These are phyloP conservation scores for Nitzschia sp. DNA, from an alignment of 108 stramenopile species.

Conservation along the genomic window DNA sequence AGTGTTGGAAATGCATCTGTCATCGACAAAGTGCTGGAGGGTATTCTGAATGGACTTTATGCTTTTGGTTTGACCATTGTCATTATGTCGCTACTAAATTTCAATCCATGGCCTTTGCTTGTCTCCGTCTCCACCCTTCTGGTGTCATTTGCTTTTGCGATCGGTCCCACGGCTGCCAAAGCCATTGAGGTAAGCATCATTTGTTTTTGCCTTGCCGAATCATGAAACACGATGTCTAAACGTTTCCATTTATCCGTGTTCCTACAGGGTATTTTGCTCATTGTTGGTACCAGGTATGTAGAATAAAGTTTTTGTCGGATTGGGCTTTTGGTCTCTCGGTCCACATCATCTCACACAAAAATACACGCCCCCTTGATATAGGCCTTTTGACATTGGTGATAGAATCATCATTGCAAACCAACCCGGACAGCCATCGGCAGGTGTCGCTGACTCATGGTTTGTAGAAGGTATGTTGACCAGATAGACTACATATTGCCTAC, in stretches of 20 bases:
- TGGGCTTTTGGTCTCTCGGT: too few relatives aligned
- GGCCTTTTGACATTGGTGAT: conserved; percentile 85
- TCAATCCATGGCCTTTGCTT: conserved; percentile 77
- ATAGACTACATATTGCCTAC: too few relatives aligned
- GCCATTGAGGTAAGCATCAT: conserved; percentile 53
- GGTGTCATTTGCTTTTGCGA: conserved; percentile 73
- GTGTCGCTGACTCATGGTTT: conserved; percentile 60
- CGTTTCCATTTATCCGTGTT: background rate
- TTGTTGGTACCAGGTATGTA: conserved; percentile 52
- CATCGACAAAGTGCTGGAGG: conserved; percentile 74
- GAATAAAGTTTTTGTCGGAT: too few relatives aligned
- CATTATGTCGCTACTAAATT: conserved; percentile 50
- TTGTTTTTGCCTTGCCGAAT: background rate
- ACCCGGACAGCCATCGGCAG: conserved; percentile 18
- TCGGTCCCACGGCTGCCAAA: conserved; percentile 68
- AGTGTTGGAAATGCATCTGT: conserved; percentile 63
- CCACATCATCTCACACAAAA: background rate
- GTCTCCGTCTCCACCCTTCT: conserved; percentile 67
- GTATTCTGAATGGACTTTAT: conserved; percentile 54
- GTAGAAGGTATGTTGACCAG: conserved; percentile 62
- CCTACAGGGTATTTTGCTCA: conserved; percentile 59
- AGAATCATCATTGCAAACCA: conserved; percentile 65
- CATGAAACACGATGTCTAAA: background rate
- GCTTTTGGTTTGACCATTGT: conserved; percentile 55
- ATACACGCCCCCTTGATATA: conserved; percentile 14